Conservation (phyloP, 805 yeast species). For the Lachancea kluyveri region DNA sequence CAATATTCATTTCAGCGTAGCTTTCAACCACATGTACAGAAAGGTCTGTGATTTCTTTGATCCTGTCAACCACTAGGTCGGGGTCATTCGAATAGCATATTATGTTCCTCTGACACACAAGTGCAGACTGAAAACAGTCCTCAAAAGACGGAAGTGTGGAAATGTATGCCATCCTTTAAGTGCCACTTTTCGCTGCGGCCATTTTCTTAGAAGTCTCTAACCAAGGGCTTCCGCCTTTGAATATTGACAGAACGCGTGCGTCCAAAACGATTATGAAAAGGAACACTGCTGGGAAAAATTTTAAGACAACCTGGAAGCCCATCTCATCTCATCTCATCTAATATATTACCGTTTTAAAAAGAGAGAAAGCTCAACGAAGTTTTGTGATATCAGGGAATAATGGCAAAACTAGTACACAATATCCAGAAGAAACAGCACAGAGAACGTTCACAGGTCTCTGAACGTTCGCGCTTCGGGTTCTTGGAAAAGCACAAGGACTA, state of each 20-base stretch:
- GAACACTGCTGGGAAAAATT: constrained; percentile 31
- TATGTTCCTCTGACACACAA: constrained; percentile 6
- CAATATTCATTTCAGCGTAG: constrained; percentile 3
- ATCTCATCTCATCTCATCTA: constrained; percentile 39
- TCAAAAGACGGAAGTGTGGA: constrained; percentile 8
- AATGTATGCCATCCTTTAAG: constrained; percentile 1
- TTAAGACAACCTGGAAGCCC: constrained; percentile 49
- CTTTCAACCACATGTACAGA: constrained; percentile 4
- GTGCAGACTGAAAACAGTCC: constrained; percentile 4
- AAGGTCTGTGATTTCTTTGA: constrained; percentile 3
- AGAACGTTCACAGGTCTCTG: constrained; percentile 83
- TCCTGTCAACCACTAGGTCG: constrained; percentile 4
- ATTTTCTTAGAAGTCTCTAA: too few species aligned
- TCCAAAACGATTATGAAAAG: neutral
- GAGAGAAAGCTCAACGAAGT: neutral
- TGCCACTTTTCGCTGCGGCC: too few species aligned
- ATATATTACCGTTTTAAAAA: neutral
- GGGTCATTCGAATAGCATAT: constrained; percentile 7
- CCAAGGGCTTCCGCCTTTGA: neutral
- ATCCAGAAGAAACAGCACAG: constrained; percentile 94
- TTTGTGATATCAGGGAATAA: constrained; percentile 20
- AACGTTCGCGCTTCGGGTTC: constrained; percentile 70
- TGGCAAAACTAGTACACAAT: constrained; percentile 81
- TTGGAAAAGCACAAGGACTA: constrained; percentile 91
- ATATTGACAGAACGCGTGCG: neutral